phyloP scores from a whole-genome alignment of 768 basidiomycete genomes.

The Trametes coccinea region DNA sequence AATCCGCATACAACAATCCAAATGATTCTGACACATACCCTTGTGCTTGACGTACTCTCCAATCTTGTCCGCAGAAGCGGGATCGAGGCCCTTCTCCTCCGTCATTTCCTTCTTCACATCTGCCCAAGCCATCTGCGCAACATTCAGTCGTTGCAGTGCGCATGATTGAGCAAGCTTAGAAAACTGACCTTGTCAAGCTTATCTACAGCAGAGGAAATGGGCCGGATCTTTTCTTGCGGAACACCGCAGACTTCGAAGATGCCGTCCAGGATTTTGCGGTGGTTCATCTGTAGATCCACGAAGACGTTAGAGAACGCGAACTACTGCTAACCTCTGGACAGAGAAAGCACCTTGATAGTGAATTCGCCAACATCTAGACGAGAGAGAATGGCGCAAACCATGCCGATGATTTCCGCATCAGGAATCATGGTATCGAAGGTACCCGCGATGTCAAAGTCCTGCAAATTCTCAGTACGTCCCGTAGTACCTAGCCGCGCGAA shows the following conservation, averaged over 20 bases:
- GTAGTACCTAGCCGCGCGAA: slow-evolving; percentile 25
- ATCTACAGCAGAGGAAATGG: slow-evolving; percentile 95
- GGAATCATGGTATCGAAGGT: slow-evolving; percentile 96
- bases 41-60: slow-evolving; percentile 97
- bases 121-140: slow-evolving; percentile 75
- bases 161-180: neutral
- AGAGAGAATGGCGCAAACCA: slow-evolving; percentile 79
- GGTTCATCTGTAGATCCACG: slow-evolving; percentile 65
- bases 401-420: slow-evolving; percentile 85
- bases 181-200: slow-evolving; percentile 89
- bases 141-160: neutral
- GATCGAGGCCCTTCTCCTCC: slow-evolving; percentile 87
- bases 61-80: slow-evolving; percentile 84
- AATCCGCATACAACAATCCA: neutral
- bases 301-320: neutral
- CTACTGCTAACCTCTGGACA: no score
- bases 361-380: slow-evolving; percentile 92
- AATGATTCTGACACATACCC: slow-evolving; percentile 47
- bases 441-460: slow-evolving; percentile 97
- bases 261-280: slow-evolving; percentile 95
- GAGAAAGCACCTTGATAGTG: slow-evolving; percentile 75
- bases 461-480: neutral
- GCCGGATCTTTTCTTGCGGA: slow-evolving; percentile 81
- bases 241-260: slow-evolving; percentile 98
- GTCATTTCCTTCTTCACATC: slow-evolving; percentile 98